Base-by-base conservation (phyloP, 176 grass and related monocot species). In the Eleusine indica region DNA sequence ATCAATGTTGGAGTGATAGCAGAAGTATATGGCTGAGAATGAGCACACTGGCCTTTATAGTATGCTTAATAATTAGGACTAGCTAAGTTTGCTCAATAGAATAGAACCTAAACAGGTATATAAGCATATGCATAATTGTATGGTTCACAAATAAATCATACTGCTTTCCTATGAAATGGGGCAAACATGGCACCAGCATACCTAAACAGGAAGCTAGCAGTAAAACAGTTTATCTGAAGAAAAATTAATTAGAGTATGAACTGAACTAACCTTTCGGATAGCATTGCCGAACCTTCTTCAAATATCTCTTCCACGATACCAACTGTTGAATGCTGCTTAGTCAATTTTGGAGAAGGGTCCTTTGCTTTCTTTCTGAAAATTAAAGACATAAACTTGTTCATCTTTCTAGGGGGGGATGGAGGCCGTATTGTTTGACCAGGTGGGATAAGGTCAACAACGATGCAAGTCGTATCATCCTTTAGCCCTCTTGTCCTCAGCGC, bases 271-370 rank as follows among this genome's bases (percentile, higher is more conserved):
- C 95, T 92, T 85, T 97, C 92, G 74, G 88, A 87, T 62, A 97
- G 88, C 88, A 97, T 97, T 17, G 95, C 95, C 38, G 95, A 97
- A 87, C 95, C 95, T 87, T 97, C 95, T 91, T 97, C 95, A 67
- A 94, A 97, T 77, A 97, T 48, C 85, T 97, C 95, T 84, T 94
- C 92, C 19, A 97, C 79, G 3, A 93, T 76, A 76, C 87, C 90
- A n/a, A 60, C 79, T 48, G 78, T 68, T 77, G 88, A 93, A 68
- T 92, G 81, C 78, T 97, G 93, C 75, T 94, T 97, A 82, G 79
- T 81, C 51, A 97, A 84, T 79, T 97, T 94, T 76, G 83, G 90
- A 68, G 75, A 72, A 80, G 86, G 66, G 52, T 88, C 92, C 67
- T 94, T 94, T 61, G 49, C 64, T 83, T 77, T 97, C 70, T 91